These are phyloP conservation scores for Solanum commersonii DNA, from an alignment of 257 asterid species.

Conservation along the genomic window DNA sequence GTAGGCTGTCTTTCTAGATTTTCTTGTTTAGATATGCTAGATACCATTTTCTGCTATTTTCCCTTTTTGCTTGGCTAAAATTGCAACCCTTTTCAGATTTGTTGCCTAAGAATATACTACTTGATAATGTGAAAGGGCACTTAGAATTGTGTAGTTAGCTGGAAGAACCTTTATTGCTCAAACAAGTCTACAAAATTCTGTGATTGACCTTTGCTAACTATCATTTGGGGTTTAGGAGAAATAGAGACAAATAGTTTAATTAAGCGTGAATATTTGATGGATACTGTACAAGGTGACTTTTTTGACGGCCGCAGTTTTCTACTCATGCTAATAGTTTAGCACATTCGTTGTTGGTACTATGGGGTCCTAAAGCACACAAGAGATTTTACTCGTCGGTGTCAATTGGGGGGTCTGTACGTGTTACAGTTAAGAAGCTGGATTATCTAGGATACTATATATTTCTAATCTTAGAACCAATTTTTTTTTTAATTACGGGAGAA, in stretches of 20 bases:
- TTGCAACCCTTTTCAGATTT: background rate
- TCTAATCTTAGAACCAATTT: background rate
- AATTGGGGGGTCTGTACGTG: background rate
- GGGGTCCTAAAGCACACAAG: too few relatives aligned
- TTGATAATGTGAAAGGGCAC: background rate
- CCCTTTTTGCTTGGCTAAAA: background rate
- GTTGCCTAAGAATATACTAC: background rate
- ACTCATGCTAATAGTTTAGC: too few relatives aligned
- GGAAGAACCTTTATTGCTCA: background rate
- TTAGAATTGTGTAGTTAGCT: background rate
- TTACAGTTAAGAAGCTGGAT: background rate
- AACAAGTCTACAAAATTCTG: background rate
- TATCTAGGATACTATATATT: background rate
- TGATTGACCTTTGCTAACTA: background rate
- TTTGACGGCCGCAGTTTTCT: too few relatives aligned
- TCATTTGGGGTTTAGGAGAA: background rate
- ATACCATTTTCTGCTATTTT: background rate
- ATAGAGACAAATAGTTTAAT: background rate
- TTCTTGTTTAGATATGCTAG: background rate
- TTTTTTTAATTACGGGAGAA: background rate
- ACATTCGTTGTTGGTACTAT: too few relatives aligned
- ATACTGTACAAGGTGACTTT: background rate
- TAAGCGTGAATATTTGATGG: background rate
- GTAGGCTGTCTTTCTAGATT: background rate
- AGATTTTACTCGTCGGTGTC: too few relatives aligned